These are phyloP conservation scores for Acer campestre DNA, from an alignment of 345 rosid genomes.

Conservation along the genomic window DNA sequence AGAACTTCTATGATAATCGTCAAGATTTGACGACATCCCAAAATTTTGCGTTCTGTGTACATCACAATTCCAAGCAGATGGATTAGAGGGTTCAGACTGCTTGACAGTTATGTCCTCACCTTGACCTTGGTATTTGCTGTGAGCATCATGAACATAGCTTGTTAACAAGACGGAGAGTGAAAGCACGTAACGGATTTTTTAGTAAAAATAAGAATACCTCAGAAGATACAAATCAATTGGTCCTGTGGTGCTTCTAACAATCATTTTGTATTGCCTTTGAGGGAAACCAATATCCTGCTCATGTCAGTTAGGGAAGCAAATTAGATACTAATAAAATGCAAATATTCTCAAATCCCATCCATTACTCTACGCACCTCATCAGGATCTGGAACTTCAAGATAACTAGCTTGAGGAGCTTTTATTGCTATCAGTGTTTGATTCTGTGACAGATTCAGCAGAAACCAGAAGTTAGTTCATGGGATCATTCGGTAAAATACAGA, in stretches of 20 bases:
- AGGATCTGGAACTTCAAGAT: conserved; percentile 78
- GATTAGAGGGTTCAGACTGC: conserved; percentile 21
- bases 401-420: conserved; percentile 73
- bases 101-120: conserved; percentile 29
- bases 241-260: conserved; percentile 62
- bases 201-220: conserved; percentile 41
- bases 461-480: neutral
- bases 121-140: conserved; percentile 53
- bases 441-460: conserved; percentile 36
- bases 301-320: conserved; percentile 11
- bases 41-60: conserved; percentile 22
- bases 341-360: conserved; percentile 7
- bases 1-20: conserved; percentile 11
- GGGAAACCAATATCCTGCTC: conserved; percentile 53
- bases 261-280: conserved; percentile 63
- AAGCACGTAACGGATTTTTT: neutral
- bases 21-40: conserved; percentile 21
- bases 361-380: conserved; percentile 48
- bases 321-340: conserved; percentile 1
- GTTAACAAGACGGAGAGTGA: neutral
- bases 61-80: conserved; percentile 19
- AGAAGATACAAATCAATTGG: conserved; percentile 68
- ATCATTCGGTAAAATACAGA: conserved; percentile 5
- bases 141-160: conserved; percentile 22
- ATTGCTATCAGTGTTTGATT: conserved; percentile 61